Base-by-base conservation (phyloP, 768 basidiomycete species). In the Lactarius hengduanensis region DNA sequence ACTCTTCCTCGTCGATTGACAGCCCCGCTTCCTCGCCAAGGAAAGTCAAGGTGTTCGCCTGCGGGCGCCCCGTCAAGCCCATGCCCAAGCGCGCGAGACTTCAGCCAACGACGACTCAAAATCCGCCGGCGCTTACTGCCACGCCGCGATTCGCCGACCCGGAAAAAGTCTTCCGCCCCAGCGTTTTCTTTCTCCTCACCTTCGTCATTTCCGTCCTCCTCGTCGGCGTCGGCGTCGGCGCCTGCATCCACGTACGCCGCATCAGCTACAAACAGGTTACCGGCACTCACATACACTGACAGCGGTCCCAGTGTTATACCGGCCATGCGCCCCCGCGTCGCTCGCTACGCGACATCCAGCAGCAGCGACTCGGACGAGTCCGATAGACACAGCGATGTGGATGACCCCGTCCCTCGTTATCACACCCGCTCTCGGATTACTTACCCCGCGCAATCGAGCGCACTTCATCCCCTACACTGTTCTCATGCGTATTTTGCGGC, bases 11-110 rank as follows among this genome's bases (percentile, higher is more conserved):
- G 7, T 45, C 40, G 41, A 61, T 18, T 20, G n/a, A 36, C 40
- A 55, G 53, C 22, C 9, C 40, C 47, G 6, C 4, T 4, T 7
- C 50, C 40, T 54, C 36, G 15, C n/a, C 56, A 11, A 26, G 4
- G 43, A 10, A 4, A 22, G 4, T 3, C 26, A 38, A 50, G 8
- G 6, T 10, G 11, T 11, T 13, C 18, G 38, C 11, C 32, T 50
- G 22, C 1, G 63, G 45, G 13, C 56, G 47, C 18, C 53, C 32
- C 16, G 34, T 65, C 53, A 61, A 56, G 32, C 59, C 59, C 40
- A 60, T 65, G 41, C 59, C 59, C 28, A 65, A 60, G 53, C 64
- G 53, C 40, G 18, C 20, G 15, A 60, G 40, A 20, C 41, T 57
- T 18, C 56, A 34, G 6, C 56, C 50, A 4, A 50, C 47, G 50